Conservation (phyloP, 2,329 filamentous ascomycete species). For the Ramichloridium luteum region DNA sequence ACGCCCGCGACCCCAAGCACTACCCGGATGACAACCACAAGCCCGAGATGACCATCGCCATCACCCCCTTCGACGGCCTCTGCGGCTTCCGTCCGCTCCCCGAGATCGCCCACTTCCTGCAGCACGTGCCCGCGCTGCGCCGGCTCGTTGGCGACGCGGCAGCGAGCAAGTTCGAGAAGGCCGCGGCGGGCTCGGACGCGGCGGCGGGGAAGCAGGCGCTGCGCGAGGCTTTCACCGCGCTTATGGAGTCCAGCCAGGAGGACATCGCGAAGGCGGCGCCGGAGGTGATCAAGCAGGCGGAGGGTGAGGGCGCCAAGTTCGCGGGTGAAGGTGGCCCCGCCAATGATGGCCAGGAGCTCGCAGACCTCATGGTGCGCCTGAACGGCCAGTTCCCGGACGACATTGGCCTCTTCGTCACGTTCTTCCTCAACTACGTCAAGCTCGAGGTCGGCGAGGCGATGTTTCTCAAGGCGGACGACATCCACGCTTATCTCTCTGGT, state of each 20-base stretch:
- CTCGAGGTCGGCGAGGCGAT: conserved; percentile 83
- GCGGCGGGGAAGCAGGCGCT: conserved; percentile 64
- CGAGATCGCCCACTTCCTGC: conserved; percentile 78
- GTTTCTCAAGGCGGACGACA: conserved; percentile 92
- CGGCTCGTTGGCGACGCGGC: conserved; percentile 37
- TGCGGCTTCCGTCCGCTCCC: conserved; percentile 84
- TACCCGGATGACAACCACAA: conserved; percentile 99
- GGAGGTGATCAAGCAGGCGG: conserved; percentile 58
- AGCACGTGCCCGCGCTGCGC: conserved; percentile 44
- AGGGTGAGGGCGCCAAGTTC: conserved; percentile 57
- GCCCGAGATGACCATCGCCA: conserved; percentile 97
- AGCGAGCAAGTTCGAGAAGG: conserved; percentile 33
- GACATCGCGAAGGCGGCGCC: conserved; percentile 53
- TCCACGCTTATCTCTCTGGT: conserved; percentile 84
- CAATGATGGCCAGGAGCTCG: conserved; percentile 56
- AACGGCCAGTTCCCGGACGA: conserved; percentile 78
- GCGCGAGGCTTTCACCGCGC: conserved; percentile 58
- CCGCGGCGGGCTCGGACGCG: conserved; percentile 41
- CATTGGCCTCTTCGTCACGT: conserved; percentile 86
- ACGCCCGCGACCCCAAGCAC: conserved; percentile 76
- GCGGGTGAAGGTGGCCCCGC: conserved; percentile 59
- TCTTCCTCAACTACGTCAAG: conserved; percentile 93
- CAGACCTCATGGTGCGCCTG: conserved; percentile 64
- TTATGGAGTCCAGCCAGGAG: conserved; percentile 67
- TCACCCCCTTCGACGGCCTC: conserved; percentile 89